Evolutionary conservation across 2,329 filamentous ascomycete genomes (phyloP).

Genomic region (Alternaria sp.): DNA sequence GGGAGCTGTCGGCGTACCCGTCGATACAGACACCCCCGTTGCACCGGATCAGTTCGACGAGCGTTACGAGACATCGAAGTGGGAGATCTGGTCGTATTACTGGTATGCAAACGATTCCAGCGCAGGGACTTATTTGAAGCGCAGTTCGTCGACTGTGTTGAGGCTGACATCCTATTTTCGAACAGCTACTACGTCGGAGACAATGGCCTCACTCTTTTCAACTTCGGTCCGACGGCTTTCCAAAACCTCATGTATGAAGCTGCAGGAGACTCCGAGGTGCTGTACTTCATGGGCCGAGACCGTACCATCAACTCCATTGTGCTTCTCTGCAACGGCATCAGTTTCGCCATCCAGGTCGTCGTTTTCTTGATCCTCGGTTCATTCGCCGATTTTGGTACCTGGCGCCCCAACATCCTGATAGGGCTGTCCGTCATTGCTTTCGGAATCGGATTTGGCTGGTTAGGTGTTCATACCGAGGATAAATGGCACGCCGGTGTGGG

Average conservation of each 20-base stretch:
- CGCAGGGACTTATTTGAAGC: not conserved
- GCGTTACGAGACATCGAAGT: conserved; percentile 57
- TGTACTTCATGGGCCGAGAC: conserved; percentile 62
- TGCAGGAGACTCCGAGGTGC: conserved; percentile 59
- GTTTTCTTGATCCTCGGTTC: conserved; percentile 61
- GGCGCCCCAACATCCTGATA: conserved; percentile 64
- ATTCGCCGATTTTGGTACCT: conserved; percentile 69
- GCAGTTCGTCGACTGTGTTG: not conserved
- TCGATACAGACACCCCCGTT: conserved; percentile 50
- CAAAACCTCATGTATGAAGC: conserved; percentile 69
- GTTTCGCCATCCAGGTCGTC: conserved; percentile 69
- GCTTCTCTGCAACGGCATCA: conserved; percentile 69
- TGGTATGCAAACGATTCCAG: conserved; percentile 36
- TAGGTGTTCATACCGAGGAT: conserved; percentile 66
- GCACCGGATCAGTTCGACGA: conserved; percentile 63
- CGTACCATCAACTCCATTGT: conserved; percentile 55
- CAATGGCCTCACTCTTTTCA: conserved; percentile 66
- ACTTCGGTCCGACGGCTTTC: conserved; percentile 56
- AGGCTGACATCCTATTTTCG: conserved; percentile 2
- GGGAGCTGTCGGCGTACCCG: conserved; percentile 24
- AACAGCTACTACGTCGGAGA: conserved; percentile 69
- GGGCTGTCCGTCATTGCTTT: conserved; percentile 58
- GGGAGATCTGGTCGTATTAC: conserved; percentile 66
- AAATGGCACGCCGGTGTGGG: conserved; percentile 67
- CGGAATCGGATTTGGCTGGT: conserved; percentile 69